Percentiles rank a stretch among this genome's conserved stretches.
phyloP scores from a whole-genome alignment of 345 rosid genomes.

The Eucalyptus shirleyi region DNA sequence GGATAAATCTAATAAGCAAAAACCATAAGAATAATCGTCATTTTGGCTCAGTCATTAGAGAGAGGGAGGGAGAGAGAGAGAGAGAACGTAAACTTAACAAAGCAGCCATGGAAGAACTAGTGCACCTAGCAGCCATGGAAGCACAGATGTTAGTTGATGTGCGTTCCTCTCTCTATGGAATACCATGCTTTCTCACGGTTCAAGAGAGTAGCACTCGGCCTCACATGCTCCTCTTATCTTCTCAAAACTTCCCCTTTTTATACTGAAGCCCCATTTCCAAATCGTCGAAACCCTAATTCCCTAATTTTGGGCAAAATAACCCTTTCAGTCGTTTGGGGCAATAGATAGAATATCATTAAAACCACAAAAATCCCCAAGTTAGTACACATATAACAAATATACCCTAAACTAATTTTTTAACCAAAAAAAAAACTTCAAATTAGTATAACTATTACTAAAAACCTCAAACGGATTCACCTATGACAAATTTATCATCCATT shows the following conservation, averaged over 20 bases:
- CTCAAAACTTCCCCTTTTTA: not conserved
- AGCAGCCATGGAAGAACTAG: not conserved
- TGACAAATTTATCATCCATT: rapidly evolving
- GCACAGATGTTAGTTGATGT: not conserved
- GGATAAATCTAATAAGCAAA: not conserved
- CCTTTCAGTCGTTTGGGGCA: not conserved
- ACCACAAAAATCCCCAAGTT: no score
- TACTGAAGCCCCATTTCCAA: not conserved
- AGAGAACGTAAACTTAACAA: not conserved
- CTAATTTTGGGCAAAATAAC: not conserved
- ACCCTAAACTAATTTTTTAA: rapidly evolving
- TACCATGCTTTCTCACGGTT: not conserved
- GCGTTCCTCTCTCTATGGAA: not conserved
- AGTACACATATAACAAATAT: no score
- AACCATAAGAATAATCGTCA: no score
- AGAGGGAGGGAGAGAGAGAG: no score
- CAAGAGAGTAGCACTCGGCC: not conserved
- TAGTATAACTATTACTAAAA: no score
- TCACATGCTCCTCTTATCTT: not conserved
- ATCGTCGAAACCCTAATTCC: not conserved
- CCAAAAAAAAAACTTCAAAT: no score
- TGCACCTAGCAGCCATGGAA: no score
- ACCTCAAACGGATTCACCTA: rapidly evolving
- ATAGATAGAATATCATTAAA: rapidly evolving
- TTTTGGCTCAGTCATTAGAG: no score